Conservation (phyloP, 352 stramenopile species). For the Globisporangium viniferum region DNA sequence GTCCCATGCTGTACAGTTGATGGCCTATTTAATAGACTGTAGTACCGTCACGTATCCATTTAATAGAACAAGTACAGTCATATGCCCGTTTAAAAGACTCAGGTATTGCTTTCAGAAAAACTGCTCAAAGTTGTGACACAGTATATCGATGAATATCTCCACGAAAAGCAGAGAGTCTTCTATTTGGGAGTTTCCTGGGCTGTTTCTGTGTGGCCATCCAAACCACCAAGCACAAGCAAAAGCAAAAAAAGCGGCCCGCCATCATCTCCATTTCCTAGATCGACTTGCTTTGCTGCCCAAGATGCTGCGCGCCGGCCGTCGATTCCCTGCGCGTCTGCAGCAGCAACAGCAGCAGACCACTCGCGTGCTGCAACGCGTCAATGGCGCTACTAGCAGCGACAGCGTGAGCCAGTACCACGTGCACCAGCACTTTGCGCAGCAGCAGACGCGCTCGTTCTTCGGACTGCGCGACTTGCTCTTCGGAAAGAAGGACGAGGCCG, state of each 20-base stretch:
- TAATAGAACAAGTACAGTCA: background rate
- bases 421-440: conserved; percentile 7
- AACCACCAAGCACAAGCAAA: background rate
- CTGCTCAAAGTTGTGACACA: background rate
- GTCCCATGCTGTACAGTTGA: background rate
- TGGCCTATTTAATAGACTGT: no score
- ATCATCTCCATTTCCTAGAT: conserved; percentile 7
- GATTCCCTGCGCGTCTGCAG: conserved; percentile 17
- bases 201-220: conserved; percentile 7
- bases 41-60: background rate
- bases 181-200: background rate
- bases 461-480: conserved; percentile 68
- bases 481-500: conserved; percentile 32
- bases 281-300: background rate
- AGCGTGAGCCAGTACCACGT: conserved; percentile 7
- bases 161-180: background rate
- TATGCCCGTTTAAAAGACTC: background rate
- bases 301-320: conserved; percentile 22
- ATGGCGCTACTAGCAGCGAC: background rate
- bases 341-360: background rate
- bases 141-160: background rate
- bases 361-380: conserved; percentile 3
- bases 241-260: background rate
- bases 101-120: background rate
- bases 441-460: conserved; percentile 50